Evolutionary conservation across 1,139 yeast genomes (phyloP).

Genomic region (Yamadazyma epiphylla): DNA sequence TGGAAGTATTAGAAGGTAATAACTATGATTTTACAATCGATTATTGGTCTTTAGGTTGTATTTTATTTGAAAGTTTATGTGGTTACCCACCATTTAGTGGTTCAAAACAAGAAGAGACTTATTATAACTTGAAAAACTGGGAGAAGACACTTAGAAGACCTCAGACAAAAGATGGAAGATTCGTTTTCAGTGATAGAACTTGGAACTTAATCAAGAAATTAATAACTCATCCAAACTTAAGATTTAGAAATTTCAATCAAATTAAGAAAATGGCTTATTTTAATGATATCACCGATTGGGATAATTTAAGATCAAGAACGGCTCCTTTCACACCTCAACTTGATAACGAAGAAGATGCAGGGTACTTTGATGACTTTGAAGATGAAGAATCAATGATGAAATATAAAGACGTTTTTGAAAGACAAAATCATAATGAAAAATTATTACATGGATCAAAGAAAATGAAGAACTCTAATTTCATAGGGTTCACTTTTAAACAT

Average conservation of each 20-base stretch:
- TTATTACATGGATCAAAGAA: slow-evolving; percentile 60
- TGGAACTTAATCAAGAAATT: slow-evolving; percentile 83
- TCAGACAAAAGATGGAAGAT: slow-evolving; percentile 85
- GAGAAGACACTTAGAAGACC: slow-evolving; percentile 85
- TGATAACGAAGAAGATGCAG: slow-evolving; percentile 97
- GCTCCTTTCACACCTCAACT: slow-evolving; percentile 98
- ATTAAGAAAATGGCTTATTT: slow-evolving; percentile 79
- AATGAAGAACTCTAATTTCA: slow-evolving; percentile 49
- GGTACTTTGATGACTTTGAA: slow-evolving; percentile 95
- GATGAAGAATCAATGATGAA: slow-evolving; percentile 97
- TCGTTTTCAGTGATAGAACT: slow-evolving; percentile 92
- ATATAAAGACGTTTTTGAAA: slow-evolving; percentile 92
- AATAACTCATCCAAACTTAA: slow-evolving; percentile 73
- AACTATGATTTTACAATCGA: slow-evolving; percentile 95
- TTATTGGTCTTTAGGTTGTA: slow-evolving; percentile 98
- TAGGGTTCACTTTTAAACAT: slow-evolving; percentile 96
- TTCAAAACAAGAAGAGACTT: slow-evolving; percentile 88
- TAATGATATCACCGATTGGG: slow-evolving; percentile 72
- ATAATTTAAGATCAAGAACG: slow-evolving; percentile 56
- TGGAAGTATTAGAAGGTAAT: slow-evolving; percentile 92
- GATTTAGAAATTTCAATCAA: slow-evolving; percentile 77
- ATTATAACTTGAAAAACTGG: slow-evolving; percentile 92
- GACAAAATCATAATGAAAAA: slow-evolving; percentile 80
- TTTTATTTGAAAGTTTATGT: slow-evolving; percentile 83
- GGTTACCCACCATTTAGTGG: slow-evolving; percentile 99